These are phyloP conservation scores for Setomelanomma holmii DNA, from an alignment of 2,329 filamentous ascomycete genomes.

Conservation along the genomic window DNA sequence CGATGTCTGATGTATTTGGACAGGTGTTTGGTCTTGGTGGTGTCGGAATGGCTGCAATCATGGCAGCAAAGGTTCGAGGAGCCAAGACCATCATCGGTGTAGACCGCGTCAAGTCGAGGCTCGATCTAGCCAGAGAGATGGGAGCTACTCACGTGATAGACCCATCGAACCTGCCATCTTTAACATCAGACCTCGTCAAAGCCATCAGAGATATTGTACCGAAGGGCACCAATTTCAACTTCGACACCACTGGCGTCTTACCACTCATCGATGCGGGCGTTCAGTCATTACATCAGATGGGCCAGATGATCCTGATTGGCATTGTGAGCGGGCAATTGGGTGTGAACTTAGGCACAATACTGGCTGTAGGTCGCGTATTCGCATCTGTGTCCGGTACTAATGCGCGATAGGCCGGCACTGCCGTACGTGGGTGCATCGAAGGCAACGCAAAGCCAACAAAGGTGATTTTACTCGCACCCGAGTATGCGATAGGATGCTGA, in stretches of 20 bases:
- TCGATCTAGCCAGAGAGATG: slow-evolving; percentile 46
- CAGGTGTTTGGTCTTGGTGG: slow-evolving; percentile 53
- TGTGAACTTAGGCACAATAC: slow-evolving; percentile 55
- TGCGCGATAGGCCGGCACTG: slow-evolving; percentile 48
- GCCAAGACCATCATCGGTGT: slow-evolving; percentile 48
- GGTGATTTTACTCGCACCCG: slow-evolving; percentile 2
- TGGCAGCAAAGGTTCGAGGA: slow-evolving; percentile 53
- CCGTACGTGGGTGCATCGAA: slow-evolving; percentile 58
- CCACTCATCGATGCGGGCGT: slow-evolving; percentile 53
- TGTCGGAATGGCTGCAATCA: slow-evolving; percentile 57
- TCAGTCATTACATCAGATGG: slow-evolving; percentile 53
- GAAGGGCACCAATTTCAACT: slow-evolving; percentile 53
- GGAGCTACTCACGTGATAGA: slow-evolving; percentile 51
- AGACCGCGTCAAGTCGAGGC: slow-evolving; percentile 41
- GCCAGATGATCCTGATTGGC: slow-evolving; percentile 60
- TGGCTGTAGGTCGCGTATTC: slow-evolving; percentile 39
- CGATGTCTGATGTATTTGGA: neutral
- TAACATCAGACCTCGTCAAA: slow-evolving; percentile 36
- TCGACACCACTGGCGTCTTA: slow-evolving; percentile 60
- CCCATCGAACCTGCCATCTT: slow-evolving; percentile 28
- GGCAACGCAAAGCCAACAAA: slow-evolving; percentile 52
- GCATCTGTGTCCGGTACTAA: neutral
- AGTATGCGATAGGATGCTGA: neutral
- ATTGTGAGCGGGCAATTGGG: slow-evolving; percentile 54
- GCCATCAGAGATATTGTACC: slow-evolving; percentile 45